Evolutionary conservation across 2,329 filamentous ascomycete species (phyloP), one percentile per base, ranked within the genome.

Genomic region (Xylaria sp.): DNA sequence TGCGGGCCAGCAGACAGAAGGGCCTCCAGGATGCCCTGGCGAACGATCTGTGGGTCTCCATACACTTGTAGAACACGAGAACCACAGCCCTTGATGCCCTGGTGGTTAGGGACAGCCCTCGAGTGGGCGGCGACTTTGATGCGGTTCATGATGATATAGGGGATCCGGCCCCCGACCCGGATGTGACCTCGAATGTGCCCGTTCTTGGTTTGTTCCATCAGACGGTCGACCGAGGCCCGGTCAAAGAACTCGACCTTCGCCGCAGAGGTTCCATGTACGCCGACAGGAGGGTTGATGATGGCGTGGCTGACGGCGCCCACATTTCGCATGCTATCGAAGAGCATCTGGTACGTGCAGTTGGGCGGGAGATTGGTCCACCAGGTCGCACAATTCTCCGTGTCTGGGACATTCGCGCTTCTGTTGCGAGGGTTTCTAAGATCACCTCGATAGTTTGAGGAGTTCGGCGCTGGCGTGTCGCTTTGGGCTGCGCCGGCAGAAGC

Each of bases 191-290:
- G 37, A 8, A 65, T 34, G 13, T 55, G 59, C 1, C 59, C 59
- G 15, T 28, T 58, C 3, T 23, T 25, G 44, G 46, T 1, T 32
- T 65, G 57, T 4, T 13, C 18, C 50, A 71, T 2, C 9, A 72
- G 18, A 5, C 67, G 67, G 18, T 65, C 67, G 32, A 68, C 70
- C 1, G 68, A 66, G 4, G 48, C 61, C 13, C 58, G 20, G 8
- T 70, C 61, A 52, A 70, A 70, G 60, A 72, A 71, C 41, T 69
- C 70, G 0, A 72, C 60, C 41, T 66, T 69, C 0, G 70, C 70
- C 1, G 63, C 65, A 6, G 65, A 48, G 1, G 55, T 65, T 1
- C 34, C 23, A 20, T 63, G 55, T 0, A 18, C 8, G 0, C 57
- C 48, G 12, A 50, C 34, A 3, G 65, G 62, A 1, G 68, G 68